Evolutionary conservation across 2,329 filamentous ascomycete species (phyloP).

Genomic region (Stagonosporopsis cucurbitacearum): DNA sequence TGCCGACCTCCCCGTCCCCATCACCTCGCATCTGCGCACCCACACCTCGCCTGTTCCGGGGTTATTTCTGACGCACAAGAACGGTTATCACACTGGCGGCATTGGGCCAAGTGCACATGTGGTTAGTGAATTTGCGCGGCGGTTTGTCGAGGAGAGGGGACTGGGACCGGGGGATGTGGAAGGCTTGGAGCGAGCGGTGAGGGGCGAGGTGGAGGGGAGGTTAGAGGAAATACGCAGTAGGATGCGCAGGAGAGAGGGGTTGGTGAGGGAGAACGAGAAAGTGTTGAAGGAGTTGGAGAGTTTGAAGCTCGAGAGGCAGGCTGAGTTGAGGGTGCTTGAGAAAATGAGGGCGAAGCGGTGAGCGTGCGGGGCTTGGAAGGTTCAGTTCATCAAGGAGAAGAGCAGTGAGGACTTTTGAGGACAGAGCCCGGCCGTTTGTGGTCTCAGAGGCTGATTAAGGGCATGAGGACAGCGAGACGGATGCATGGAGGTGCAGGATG

Average conservation of each 20-base stretch:
- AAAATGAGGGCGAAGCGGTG: constrained; percentile 47
- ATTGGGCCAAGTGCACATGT: constrained; percentile 50
- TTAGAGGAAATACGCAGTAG: constrained; percentile 49
- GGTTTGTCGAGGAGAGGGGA: constrained; percentile 49
- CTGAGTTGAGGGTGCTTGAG: constrained; percentile 54
- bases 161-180: constrained; percentile 39
- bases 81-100: constrained; percentile 58
- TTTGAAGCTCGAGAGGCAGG: constrained; percentile 52
- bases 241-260: constrained; percentile 49
- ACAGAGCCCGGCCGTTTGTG: not conserved
- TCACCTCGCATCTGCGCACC: constrained; percentile 52
- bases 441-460: not conserved
- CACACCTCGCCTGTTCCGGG: constrained; percentile 53
- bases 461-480: not conserved
- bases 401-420: not conserved
- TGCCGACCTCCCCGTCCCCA: constrained; percentile 50
- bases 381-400: not conserved
- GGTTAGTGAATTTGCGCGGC: constrained; percentile 45
- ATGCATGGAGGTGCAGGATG: not conserved
- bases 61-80: constrained; percentile 54
- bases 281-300: constrained; percentile 53
- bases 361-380: not conserved
- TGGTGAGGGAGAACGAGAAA: constrained; percentile 50
- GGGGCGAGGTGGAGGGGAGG: constrained; percentile 41
- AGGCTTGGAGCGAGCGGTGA: constrained; percentile 45